A percentile compares a stretch with the other conserved stretches of the same genome.
These are phyloP conservation scores for Cladosporium halotolerans DNA, from an alignment of 2,329 filamentous ascomycete genomes.

Conservation along the genomic window DNA sequence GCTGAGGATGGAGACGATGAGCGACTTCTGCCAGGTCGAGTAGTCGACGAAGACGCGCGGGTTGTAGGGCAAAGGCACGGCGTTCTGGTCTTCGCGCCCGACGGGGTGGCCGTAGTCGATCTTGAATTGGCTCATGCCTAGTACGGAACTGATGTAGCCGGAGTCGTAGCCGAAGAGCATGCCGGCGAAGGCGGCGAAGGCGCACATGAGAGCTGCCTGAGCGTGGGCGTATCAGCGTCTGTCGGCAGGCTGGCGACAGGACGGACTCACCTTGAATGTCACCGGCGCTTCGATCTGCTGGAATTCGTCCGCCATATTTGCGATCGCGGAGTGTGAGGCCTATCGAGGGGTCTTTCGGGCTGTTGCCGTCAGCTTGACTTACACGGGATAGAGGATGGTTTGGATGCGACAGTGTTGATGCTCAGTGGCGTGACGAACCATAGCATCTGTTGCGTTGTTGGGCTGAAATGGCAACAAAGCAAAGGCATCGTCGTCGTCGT, in stretches of 20 bases:
- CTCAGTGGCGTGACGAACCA: neutral
- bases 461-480: neutral
- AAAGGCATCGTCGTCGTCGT: neutral
- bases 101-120: constrained; percentile 26
- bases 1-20: constrained; percentile 68
- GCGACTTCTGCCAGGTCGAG: constrained; percentile 41
- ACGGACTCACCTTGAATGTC: constrained; percentile 24
- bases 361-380: neutral
- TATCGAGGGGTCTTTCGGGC: neutral
- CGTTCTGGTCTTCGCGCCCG: constrained; percentile 1
- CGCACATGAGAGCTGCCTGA: constrained; percentile 54
- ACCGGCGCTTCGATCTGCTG: constrained; percentile 30
- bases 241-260: neutral
- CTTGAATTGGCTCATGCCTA: constrained; percentile 47
- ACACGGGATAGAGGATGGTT: neutral
- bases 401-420: neutral
- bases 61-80: constrained; percentile 8
- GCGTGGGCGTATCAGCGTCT: neutral
- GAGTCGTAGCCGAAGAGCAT: constrained; percentile 57
- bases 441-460: neutral
- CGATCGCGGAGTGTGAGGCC: neutral
- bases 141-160: constrained; percentile 49
- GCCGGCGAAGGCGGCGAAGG: constrained; percentile 55
- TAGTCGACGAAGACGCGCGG: constrained; percentile 23
- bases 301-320: constrained; percentile 5